Percentiles rank a stretch among this genome's conserved stretches.
These are phyloP conservation scores for Ustilago bromivora DNA, from an alignment of 1,284 basidiomycete genomes.

Conservation along the genomic window DNA sequence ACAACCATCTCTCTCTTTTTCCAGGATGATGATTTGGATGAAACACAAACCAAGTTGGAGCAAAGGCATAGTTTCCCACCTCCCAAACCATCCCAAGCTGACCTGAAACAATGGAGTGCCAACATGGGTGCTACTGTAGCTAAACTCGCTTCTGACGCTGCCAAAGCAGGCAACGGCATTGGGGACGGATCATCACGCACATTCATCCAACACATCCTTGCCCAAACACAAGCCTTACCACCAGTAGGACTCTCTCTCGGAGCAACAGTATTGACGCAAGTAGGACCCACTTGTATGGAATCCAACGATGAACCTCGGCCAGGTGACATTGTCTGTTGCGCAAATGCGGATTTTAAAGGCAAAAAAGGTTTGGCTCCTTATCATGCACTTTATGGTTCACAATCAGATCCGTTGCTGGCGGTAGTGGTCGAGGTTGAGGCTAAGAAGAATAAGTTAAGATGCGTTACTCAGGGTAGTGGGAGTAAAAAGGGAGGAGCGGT, in stretches of 20 bases:
- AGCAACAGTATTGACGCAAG: conserved; percentile 73
- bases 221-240: conserved; percentile 74
- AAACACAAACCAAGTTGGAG: conserved; percentile 42
- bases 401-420: conserved; percentile 77
- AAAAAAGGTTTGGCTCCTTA: conserved; percentile 83
- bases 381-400: conserved; percentile 75
- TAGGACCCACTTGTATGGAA: conserved; percentile 77
- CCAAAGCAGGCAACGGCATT: conserved; percentile 79
- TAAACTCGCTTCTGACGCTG: conserved; percentile 74
- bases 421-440: conserved; percentile 79
- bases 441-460: conserved; percentile 57
- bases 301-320: conserved; percentile 83
- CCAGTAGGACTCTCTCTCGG: conserved; percentile 56
- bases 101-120: conserved; percentile 79
- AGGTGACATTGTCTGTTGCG: conserved; percentile 82
- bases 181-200: conserved; percentile 83
- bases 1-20: conserved; percentile 50
- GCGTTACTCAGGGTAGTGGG: conserved; percentile 75
- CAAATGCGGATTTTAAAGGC: conserved; percentile 85
- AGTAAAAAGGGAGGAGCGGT: conserved; percentile 71
- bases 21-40: conserved; percentile 54
- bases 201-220: conserved; percentile 78
- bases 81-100: conserved; percentile 71
- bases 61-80: conserved; percentile 52
- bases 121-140: conserved; percentile 81